phyloP scores from a whole-genome alignment of 768 basidiomycete genomes.

The Suillus fuscotomentosus region DNA sequence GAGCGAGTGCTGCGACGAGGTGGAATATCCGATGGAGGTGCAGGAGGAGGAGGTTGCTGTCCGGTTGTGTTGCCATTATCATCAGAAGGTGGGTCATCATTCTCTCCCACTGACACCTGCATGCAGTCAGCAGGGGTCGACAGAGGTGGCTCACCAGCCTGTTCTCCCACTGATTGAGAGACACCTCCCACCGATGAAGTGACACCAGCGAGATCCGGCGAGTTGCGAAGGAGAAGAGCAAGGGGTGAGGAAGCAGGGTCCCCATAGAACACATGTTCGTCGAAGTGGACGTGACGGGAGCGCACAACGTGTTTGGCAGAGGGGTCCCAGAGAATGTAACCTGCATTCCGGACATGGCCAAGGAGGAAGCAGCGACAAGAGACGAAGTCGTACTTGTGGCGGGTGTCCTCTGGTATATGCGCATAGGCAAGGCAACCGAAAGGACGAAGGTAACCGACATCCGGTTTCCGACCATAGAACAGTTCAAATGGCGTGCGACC shows the following conservation, averaged over 20 bases:
- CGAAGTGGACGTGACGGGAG: background rate
- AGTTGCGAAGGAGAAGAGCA: too few relatives aligned
- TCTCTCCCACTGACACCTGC: too few relatives aligned
- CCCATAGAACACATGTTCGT: background rate
- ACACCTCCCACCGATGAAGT: background rate
- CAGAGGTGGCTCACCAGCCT: too few relatives aligned
- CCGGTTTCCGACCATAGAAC: slow-evolving; percentile 22
- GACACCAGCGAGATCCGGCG: too few relatives aligned
- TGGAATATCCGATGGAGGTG: too few relatives aligned
- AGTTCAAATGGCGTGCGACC: slow-evolving; percentile 22
- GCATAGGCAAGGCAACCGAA: slow-evolving; percentile 17
- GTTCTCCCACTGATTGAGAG: too few relatives aligned
- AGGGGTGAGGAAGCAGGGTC: background rate
- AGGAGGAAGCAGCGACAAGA: background rate
- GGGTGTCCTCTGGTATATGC: background rate
- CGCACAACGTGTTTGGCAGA: background rate
- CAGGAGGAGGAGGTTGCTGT: too few relatives aligned
- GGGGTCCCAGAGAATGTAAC: background rate
- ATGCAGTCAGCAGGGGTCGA: too few relatives aligned
- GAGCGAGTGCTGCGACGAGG: too few relatives aligned
- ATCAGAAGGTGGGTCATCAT: too few relatives aligned
- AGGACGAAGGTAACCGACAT: slow-evolving; percentile 17
- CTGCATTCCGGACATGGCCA: background rate
- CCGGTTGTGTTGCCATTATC: too few relatives aligned
- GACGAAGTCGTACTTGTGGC: background rate